Percentiles rank a stretch among this genome's conserved stretches.
Conservation (phyloP, 2,329 filamentous ascomycete species). For the Colletotrichum eleusines region DNA sequence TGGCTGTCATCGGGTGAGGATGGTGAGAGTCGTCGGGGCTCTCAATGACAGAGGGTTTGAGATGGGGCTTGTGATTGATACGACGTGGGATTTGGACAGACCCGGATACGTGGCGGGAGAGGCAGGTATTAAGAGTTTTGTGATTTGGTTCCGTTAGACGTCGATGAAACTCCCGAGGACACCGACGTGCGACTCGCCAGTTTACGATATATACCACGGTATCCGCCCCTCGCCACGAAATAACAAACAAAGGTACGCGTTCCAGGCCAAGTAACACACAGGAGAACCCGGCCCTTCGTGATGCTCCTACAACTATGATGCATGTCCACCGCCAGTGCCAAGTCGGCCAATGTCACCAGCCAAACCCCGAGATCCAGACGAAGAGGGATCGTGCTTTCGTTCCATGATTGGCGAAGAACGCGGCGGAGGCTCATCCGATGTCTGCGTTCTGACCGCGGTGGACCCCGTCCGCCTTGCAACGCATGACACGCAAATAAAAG, state of each 20-base stretch:
- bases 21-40: slow-evolving; percentile 16
- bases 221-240: slow-evolving; percentile 11
- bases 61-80: not conserved
- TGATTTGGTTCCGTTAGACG: slow-evolving; percentile 24
- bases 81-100: not conserved
- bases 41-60: slow-evolving; percentile 1
- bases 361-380: slow-evolving; percentile 23
- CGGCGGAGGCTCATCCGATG: slow-evolving; percentile 35
- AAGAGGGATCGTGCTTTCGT: slow-evolving; percentile 15
- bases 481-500: slow-evolving; percentile 30
- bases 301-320: slow-evolving; percentile 30
- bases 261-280: slow-evolving; percentile 23
- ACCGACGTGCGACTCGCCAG: slow-evolving; percentile 8
- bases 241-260: slow-evolving; percentile 11
- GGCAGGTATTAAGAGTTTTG: slow-evolving; percentile 16
- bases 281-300: slow-evolving; percentile 32
- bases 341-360: slow-evolving; percentile 11
- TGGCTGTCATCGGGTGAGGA: slow-evolving; percentile 36
- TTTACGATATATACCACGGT: slow-evolving; percentile 37
- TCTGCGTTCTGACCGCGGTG: slow-evolving; percentile 10
- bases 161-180: slow-evolving; percentile 11
- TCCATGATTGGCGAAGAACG: slow-evolving; percentile 33
- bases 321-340: slow-evolving; percentile 24
- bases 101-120: not conserved
- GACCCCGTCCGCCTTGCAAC: slow-evolving; percentile 28